Conservation (phyloP, 768 basidiomycete species). For the Gautieria morchelliformis region DNA sequence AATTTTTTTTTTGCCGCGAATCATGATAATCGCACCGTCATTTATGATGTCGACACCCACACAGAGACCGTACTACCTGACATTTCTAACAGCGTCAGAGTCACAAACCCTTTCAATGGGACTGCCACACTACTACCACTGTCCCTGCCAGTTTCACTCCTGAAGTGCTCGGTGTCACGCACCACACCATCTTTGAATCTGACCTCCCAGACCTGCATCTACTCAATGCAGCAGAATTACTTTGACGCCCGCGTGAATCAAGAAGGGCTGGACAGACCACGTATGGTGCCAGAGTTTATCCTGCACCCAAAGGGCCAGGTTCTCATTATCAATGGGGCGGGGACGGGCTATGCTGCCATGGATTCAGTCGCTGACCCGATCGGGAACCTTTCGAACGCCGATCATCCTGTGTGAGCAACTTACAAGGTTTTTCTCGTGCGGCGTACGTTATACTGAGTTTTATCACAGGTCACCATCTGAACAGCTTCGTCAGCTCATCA, state of each 20-base stretch:
- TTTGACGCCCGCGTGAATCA: slow-evolving; percentile 19
- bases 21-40: slow-evolving; percentile 45
- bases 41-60: slow-evolving; percentile 26
- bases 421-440: neutral
- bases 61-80: slow-evolving; percentile 25
- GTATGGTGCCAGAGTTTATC: slow-evolving; percentile 27
- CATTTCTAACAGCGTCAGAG: slow-evolving; percentile 27
- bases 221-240: slow-evolving; percentile 29
- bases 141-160: slow-evolving; percentile 19
- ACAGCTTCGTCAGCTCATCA: slow-evolving; percentile 22
- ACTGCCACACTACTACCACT: slow-evolving; percentile 22
- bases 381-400: slow-evolving; percentile 41
- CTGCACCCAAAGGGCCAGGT: slow-evolving; percentile 27
- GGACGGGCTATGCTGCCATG: slow-evolving; percentile 35
- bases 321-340: slow-evolving; percentile 32
- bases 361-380: slow-evolving; percentile 49
- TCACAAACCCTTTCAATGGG: slow-evolving; percentile 23
- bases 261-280: slow-evolving; percentile 21
- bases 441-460: too few relatives aligned
- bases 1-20: slow-evolving; percentile 55
- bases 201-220: slow-evolving; percentile 20
- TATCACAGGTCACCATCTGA: slow-evolving; percentile 16
- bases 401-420: slow-evolving; percentile 15
- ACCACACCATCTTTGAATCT: slow-evolving; percentile 11
- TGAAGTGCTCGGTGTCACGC: slow-evolving; percentile 21